Evolutionary conservation across 495 filamentous ascomycete species (phyloP).

Genomic region (Cudoniella acicularis): DNA sequence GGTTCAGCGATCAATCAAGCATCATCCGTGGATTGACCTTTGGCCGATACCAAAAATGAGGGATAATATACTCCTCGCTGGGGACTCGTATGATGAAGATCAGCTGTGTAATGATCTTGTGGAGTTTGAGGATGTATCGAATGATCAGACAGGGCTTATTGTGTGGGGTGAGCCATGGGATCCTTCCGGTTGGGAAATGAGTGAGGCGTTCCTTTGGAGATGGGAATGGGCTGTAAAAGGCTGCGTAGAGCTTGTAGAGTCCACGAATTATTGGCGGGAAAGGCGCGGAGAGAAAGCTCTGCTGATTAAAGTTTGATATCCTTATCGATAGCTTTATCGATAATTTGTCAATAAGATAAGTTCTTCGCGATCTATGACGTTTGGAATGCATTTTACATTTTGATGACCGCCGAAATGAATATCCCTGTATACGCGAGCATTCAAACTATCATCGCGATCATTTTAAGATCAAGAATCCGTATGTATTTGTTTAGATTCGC

Average conservation of each 20-base stretch:
- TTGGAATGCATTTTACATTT: too few relatives aligned
- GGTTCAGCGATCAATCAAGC: slow-evolving; percentile 29
- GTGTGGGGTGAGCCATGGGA: slow-evolving; percentile 44
- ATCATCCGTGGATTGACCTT: slow-evolving; percentile 49
- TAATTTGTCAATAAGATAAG: too few relatives aligned
- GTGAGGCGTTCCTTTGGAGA: slow-evolving; percentile 33
- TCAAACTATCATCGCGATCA: too few relatives aligned
- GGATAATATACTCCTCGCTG: slow-evolving; percentile 33
- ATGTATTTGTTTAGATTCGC: too few relatives aligned
- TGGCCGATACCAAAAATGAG: slow-evolving; percentile 44
- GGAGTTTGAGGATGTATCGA: neutral
- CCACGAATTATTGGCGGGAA: slow-evolving; percentile 40
- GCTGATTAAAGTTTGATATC: too few relatives aligned
- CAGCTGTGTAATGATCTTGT: neutral
- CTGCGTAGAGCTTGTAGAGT: slow-evolving; percentile 26
- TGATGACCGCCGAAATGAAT: too few relatives aligned
- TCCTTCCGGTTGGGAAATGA: slow-evolving; percentile 39
- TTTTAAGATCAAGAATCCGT: too few relatives aligned
- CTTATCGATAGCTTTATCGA: too few relatives aligned
- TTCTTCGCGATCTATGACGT: too few relatives aligned
- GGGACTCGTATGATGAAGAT: neutral
- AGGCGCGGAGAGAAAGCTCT: neutral
- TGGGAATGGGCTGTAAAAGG: slow-evolving; percentile 33
- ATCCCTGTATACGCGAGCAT: too few relatives aligned
- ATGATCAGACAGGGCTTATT: slow-evolving; percentile 22